These are phyloP conservation scores for Dioscorea dumetorum DNA, from an alignment of 106 monocot genomes.

Conservation along the genomic window DNA sequence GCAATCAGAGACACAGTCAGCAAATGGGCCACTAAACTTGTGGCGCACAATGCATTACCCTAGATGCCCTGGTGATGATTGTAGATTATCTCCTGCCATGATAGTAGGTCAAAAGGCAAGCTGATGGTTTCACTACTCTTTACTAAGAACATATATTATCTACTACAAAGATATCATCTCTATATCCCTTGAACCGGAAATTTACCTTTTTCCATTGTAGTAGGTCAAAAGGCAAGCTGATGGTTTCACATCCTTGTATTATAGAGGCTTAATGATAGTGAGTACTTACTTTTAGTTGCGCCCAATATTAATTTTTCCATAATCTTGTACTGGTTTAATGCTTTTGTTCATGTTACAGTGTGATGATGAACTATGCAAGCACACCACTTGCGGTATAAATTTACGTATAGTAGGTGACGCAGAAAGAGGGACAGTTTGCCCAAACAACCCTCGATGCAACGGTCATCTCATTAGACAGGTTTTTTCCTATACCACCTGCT, in stretches of 20 bases:
- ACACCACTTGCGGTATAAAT: constrained; percentile 53
- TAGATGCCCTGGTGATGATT: constrained; percentile 74
- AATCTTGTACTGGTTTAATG: neutral
- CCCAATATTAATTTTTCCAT: neutral
- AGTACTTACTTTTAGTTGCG: neutral
- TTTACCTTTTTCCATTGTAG: constrained; percentile 1
- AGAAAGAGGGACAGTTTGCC: constrained; percentile 82
- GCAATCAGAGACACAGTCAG: constrained; percentile 19
- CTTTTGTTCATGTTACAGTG: constrained; percentile 31
- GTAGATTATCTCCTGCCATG: constrained; percentile 62
- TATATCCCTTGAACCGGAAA: no score
- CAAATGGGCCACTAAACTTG: constrained; percentile 34
- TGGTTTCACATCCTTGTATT: constrained; percentile 62
- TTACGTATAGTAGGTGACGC: constrained; percentile 78
- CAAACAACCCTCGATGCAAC: constrained; percentile 79
- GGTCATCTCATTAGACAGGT: constrained; percentile 84
- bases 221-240: constrained; percentile 93
- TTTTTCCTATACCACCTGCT: neutral
- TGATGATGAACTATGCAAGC: constrained; percentile 86
- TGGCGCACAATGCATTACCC: constrained; percentile 68
- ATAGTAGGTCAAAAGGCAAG: constrained; percentile 73
- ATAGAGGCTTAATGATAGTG: constrained; percentile 77
- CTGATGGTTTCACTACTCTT: neutral
- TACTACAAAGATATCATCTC: no score
- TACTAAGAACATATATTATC: no score